Evolutionary conservation across 2,329 filamentous ascomycete species (phyloP).

Genomic region (Plectosphaerella cucumerina): DNA sequence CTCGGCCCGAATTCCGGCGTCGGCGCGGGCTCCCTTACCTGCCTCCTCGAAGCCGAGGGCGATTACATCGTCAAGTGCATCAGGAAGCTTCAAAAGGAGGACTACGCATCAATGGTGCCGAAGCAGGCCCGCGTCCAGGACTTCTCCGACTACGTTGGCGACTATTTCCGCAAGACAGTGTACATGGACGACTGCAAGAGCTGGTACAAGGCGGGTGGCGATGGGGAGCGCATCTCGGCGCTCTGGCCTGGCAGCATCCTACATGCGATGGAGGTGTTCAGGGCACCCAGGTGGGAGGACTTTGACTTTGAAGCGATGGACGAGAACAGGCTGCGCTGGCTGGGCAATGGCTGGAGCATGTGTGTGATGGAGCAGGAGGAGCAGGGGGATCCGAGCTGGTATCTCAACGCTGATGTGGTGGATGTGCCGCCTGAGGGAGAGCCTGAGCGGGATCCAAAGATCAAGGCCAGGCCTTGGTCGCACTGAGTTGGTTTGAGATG

Average conservation of each 20-base stretch:
- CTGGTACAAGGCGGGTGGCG: constrained; percentile 40
- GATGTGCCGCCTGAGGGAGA: neutral
- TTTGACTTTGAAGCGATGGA: constrained; percentile 17
- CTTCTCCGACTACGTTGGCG: constrained; percentile 40
- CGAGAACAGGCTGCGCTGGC: neutral
- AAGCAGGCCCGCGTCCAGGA: constrained; percentile 38
- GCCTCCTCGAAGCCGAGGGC: constrained; percentile 41
- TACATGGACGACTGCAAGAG: constrained; percentile 45
- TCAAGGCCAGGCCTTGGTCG: neutral
- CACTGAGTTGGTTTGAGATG: too few species aligned
- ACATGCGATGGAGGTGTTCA: constrained; percentile 36
- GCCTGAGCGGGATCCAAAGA: neutral
- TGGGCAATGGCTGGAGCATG: neutral
- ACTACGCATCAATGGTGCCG: constrained; percentile 30
- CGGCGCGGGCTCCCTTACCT: constrained; percentile 40
- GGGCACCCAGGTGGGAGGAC: constrained; percentile 41
- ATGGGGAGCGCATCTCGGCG: constrained; percentile 32
- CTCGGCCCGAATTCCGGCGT: constrained; percentile 42
- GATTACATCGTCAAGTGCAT: constrained; percentile 17
- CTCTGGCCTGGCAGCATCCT: constrained; percentile 40
- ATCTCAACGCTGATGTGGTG: neutral
- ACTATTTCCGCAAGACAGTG: constrained; percentile 44
- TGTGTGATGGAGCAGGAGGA: neutral
- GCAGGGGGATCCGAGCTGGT: neutral
- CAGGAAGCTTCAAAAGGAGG: constrained; percentile 18